phyloP scores from a whole-genome alignment of 495 filamentous ascomycete genomes.

The Daldinia grandis region DNA sequence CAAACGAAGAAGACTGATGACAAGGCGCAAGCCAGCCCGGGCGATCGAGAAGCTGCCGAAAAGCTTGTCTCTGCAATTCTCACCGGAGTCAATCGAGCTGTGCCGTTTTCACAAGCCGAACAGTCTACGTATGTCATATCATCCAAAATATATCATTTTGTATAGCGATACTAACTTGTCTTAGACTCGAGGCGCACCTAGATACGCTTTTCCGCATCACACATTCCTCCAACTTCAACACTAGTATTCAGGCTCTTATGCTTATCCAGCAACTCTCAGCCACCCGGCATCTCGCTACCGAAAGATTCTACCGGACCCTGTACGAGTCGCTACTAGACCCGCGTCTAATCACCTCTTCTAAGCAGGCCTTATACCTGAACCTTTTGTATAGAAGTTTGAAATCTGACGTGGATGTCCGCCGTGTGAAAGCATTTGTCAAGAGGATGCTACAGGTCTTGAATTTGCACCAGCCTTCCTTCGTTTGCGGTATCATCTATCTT shows the following conservation, averaged over 20 bases:
- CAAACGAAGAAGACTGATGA: slow-evolving; percentile 37
- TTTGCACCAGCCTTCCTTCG: slow-evolving; percentile 90
- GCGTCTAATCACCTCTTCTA: slow-evolving; percentile 85
- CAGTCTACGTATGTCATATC: slow-evolving; percentile 68
- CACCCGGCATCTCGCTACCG: slow-evolving; percentile 76
- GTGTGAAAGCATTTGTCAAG: slow-evolving; percentile 95
- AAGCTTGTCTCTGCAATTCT: slow-evolving; percentile 91
- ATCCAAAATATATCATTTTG: not conserved
- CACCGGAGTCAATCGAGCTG: slow-evolving; percentile 93
- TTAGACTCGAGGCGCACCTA: slow-evolving; percentile 82
- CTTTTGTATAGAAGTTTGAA: slow-evolving; percentile 87
- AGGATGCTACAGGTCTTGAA: slow-evolving; percentile 85
- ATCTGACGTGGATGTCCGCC: slow-evolving; percentile 82
- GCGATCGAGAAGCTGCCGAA: slow-evolving; percentile 70
- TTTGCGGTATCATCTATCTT: slow-evolving; percentile 87
- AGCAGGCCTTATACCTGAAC: slow-evolving; percentile 94
- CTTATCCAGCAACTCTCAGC: slow-evolving; percentile 91
- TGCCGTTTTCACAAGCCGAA: slow-evolving; percentile 87
- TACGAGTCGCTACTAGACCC: slow-evolving; percentile 96
- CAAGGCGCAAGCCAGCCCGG: slow-evolving; percentile 19
- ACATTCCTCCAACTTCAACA: slow-evolving; percentile 98
- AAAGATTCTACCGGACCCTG: slow-evolving; percentile 92
- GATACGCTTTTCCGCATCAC: slow-evolving; percentile 94
- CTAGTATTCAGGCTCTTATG: slow-evolving; percentile 93
- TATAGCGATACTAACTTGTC: slow-evolving; percentile 40